Percentiles rank a stretch among this genome's conserved stretches.
These are phyloP conservation scores for Sporothrix protearum DNA, from an alignment of 2,329 filamentous ascomycete genomes.

Conservation along the genomic window DNA sequence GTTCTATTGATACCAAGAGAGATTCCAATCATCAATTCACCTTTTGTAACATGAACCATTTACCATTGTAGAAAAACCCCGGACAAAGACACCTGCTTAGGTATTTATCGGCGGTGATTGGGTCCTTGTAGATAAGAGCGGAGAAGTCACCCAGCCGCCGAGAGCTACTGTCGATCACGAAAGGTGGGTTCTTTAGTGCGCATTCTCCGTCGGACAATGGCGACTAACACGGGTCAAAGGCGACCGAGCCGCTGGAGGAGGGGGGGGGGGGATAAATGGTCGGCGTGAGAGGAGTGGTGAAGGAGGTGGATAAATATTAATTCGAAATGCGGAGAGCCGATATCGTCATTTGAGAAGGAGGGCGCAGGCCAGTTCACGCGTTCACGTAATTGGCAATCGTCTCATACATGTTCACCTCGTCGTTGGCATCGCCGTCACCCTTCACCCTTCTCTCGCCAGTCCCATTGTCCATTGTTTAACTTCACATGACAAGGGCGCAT, in stretches of 20 bases:
- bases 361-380: too few relatives aligned
- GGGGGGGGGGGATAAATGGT: background rate
- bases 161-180: background rate
- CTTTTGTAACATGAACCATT: background rate
- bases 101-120: background rate
- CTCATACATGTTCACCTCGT: too few relatives aligned
- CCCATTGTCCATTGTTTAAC: background rate
- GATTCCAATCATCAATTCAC: background rate
- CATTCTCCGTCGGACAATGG: conserved; percentile 8
- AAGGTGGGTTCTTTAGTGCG: background rate
- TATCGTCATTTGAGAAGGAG: background rate
- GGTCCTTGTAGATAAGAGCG: background rate
- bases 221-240: background rate
- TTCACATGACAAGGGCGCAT: background rate
- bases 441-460: background rate
- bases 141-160: background rate
- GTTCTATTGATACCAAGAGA: conserved; percentile 1
- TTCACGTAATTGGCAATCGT: too few relatives aligned
- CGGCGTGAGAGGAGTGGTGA: background rate
- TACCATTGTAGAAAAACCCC: background rate
- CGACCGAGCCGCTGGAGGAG: background rate
- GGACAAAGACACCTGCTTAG: background rate
- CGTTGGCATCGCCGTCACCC: too few relatives aligned
- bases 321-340: background rate
- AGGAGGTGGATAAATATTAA: background rate